Evolutionary conservation across 495 filamentous ascomycete species (phyloP).

Genomic region (Jackrogersella minutella): DNA sequence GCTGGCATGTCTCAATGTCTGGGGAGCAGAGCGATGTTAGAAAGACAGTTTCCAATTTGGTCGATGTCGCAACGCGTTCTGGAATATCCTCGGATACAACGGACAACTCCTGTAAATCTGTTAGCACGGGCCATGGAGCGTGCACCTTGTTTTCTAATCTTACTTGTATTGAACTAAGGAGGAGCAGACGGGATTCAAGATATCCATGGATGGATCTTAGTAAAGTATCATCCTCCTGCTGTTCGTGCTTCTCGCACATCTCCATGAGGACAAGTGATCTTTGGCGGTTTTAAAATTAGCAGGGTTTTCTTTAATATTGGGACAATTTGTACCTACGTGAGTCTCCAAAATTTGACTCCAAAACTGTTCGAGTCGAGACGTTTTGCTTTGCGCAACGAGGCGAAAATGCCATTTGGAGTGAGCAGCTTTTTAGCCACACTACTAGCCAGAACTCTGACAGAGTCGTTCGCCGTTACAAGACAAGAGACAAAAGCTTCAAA

Average conservation of each 20-base stretch:
- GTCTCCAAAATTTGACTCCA: conserved; percentile 59
- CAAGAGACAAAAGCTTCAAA: conserved; percentile 61
- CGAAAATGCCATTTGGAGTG: conserved; percentile 48
- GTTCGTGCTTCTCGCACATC: conserved; percentile 57
- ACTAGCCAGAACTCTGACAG: conserved; percentile 54
- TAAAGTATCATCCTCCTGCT: conserved; percentile 50
- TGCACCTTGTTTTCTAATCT: not conserved
- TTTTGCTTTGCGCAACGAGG: conserved; percentile 49
- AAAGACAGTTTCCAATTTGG: conserved; percentile 65
- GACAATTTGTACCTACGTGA: conserved; percentile 55
- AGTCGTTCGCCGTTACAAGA: conserved; percentile 59
- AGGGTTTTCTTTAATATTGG: not conserved
- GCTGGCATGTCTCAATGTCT: conserved; percentile 67
- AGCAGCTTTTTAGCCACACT: conserved; percentile 58
- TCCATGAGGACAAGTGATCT: conserved; percentile 60
- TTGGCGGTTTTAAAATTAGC: conserved; percentile 30
- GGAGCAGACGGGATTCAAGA: conserved; percentile 56
- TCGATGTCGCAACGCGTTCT: conserved; percentile 57
- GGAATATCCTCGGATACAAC: conserved; percentile 57
- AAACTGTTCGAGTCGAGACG: conserved; percentile 52
- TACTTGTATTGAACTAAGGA: conserved; percentile 59
- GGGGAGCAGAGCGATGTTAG: conserved; percentile 68
- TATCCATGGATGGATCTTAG: conserved; percentile 61
- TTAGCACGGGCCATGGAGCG: conserved; percentile 21
- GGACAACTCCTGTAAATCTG: conserved; percentile 52